Conservation (phyloP, 1,284 basidiomycete genomes). For the Ceratobasidium sp. region DNA sequence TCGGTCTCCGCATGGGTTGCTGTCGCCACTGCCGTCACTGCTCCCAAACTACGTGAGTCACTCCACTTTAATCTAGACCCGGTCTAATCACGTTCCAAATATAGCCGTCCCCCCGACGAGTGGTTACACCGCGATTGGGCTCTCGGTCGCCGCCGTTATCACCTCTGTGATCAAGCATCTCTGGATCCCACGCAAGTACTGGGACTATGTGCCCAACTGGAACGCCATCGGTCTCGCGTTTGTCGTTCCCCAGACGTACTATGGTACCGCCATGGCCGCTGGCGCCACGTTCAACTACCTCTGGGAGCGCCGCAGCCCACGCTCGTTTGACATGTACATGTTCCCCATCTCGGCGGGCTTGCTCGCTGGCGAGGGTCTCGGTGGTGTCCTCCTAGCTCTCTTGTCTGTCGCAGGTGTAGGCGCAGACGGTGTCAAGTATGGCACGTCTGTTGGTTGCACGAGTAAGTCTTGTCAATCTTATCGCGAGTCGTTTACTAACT, state of each 20-base stretch:
- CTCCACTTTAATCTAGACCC: not conserved
- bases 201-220: slow-evolving; percentile 66
- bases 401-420: slow-evolving; percentile 41
- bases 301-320: slow-evolving; percentile 59
- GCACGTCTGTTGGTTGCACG: slow-evolving; percentile 34
- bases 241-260: slow-evolving; percentile 57
- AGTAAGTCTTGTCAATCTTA: slow-evolving; percentile 18
- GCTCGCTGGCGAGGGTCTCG: slow-evolving; percentile 72
- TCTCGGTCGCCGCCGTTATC: slow-evolving; percentile 57
- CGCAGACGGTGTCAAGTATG: slow-evolving; percentile 38
- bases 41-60: slow-evolving; percentile 39
- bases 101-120: slow-evolving; percentile 62
- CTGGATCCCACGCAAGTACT: slow-evolving; percentile 60
- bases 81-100: slow-evolving; percentile 5
- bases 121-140: slow-evolving; percentile 68
- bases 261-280: slow-evolving; percentile 60
- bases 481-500: slow-evolving; percentile 1
- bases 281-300: slow-evolving; percentile 48
- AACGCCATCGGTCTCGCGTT: slow-evolving; percentile 67
- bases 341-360: slow-evolving; percentile 67
- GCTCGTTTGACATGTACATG: slow-evolving; percentile 63
- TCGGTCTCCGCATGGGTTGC: slow-evolving; percentile 68
- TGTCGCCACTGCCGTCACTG: slow-evolving; percentile 61
- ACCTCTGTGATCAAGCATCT: slow-evolving; percentile 60
- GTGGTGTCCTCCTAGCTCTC: slow-evolving; percentile 69